Base-by-base conservation (phyloP, 441 rosid species). In the Adansonia rubrostipa region DNA sequence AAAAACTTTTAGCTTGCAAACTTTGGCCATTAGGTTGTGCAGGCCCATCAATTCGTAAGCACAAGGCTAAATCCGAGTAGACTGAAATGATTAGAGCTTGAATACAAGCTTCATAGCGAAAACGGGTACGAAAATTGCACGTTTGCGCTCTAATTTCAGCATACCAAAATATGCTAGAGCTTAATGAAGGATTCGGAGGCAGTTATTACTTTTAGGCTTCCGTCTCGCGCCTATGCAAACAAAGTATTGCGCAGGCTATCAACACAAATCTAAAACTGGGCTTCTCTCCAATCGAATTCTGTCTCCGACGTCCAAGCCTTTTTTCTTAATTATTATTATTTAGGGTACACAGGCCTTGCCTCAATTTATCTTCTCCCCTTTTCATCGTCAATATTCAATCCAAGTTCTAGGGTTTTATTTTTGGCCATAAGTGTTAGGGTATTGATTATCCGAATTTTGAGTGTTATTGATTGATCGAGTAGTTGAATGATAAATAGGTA, bases 401-500 rank as follows among this genome's bases (percentile, higher is more conserved):
- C 11, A 69, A 20, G 22, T 36, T 36, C 42, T 36, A 36, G 42
- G 42, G 42, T 36, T 36, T 36, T 36, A 36, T 36, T 36, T 36
- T 36, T 36, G 42, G 42, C 42, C 42, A 36, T 36, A 36, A 20
- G 57, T 48, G 19, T 50, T 53, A 42, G 45, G 75, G 13, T 6
- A 14, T 70, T 70, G 19, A 48, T 13, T 73, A 56, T 60, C 53
- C 36, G 42, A 20, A 15, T n/a, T 73, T 44, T 19, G 54, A 57
- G 66, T 57, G 58, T 22, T 57, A 20, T 57, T 24, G 54, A 73
- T 40, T 58, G 40, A 42, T 73, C 66, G 76, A 15, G 47, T 71
- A 28, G 9, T 51, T 53, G 61, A 71, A 71, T 71, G 11, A 57
- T 20, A 45, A 72, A 13, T 22, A 33, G 33, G 22, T 71, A 6